Conservation (phyloP, 2,329 filamentous ascomycete genomes). For the Alternaria conjuncta region DNA sequence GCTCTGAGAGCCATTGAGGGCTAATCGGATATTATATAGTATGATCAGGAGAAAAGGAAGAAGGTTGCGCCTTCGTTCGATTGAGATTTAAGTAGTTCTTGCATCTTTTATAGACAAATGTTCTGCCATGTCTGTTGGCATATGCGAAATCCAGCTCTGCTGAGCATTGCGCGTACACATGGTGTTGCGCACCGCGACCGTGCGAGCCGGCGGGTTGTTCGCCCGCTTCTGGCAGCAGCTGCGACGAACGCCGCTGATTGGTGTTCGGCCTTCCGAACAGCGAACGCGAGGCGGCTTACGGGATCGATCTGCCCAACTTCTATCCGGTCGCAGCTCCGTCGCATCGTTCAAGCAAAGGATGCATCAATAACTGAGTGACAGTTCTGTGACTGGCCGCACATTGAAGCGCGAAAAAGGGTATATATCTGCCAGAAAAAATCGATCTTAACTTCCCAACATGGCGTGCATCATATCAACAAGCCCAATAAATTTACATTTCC, state of each 20-base stretch:
- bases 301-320: not conserved
- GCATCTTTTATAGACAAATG: not conserved
- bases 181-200: not conserved
- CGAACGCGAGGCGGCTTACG: slow-evolving; percentile 1
- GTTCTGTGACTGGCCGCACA: not conserved
- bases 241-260: not conserved
- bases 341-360: not conserved
- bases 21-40: not conserved
- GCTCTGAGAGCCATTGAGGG: slow-evolving; percentile 11
- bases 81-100: not conserved
- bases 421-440: not conserved
- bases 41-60: not conserved
- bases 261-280: not conserved
- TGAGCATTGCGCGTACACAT: not conserved
- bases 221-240: not conserved
- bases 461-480: not conserved
- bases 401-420: not conserved
- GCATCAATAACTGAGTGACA: not conserved
- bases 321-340: not conserved
- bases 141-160: not conserved
- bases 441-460: not conserved
- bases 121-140: not conserved
- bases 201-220: slow-evolving; percentile 2
- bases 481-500: slow-evolving; percentile 19
- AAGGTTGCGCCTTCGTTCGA: not conserved